Base-by-base conservation (phyloP, 2,329 filamentous ascomycete species). In the Moelleriella libera region DNA sequence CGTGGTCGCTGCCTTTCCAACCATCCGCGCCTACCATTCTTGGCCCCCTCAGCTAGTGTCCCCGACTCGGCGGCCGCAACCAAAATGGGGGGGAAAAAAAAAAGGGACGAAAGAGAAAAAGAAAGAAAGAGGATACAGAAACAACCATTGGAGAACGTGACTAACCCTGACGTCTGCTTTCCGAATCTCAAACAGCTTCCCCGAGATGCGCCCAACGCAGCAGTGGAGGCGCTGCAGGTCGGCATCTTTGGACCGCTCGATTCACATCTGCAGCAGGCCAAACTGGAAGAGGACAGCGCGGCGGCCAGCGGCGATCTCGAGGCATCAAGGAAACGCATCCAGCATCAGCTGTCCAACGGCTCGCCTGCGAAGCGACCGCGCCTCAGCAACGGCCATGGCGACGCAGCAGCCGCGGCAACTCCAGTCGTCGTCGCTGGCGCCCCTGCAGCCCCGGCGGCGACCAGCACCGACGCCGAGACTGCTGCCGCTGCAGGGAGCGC, bases 161-260 rank as follows among this genome's bases (percentile, higher is more conserved):
- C n/a, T n/a, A n/a, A n/a, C 11, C 40, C 40, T 41, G 32, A 37
- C 32, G 32, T 11, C 32, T 11, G 7, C 32, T 37, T 37, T 39
- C 61, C 65, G n/a, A n/a, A n/a, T n/a, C n/a, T n/a, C n/a, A n/a
- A n/a, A 65, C 69, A 77, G 72, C 63, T 70, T 61, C 62, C 69
- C 63, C 67, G 67, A 61, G 68, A 69, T 65, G 65, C 44, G 28
- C 10, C 63, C 54, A 58, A 66, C 60, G 68, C 64, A 62, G 61
- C 68, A 60, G 63, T 66, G 61, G 68, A 71, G 58, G 63, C 60
- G 57, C 61, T 68, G 58, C 66, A 69, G 59, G 63, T 66, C 57
- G 76, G 76, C 54, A 68, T 80, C 50, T 80, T 80, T 65, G 76
- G 76, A 43, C 76, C 75, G 52, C 59, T 79, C 52, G 63, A 69